Evolutionary conservation across 2,329 filamentous ascomycete genomes (phyloP), one percentile per base, ranked within the genome.

Genomic region (Alternaria sp.): DNA sequence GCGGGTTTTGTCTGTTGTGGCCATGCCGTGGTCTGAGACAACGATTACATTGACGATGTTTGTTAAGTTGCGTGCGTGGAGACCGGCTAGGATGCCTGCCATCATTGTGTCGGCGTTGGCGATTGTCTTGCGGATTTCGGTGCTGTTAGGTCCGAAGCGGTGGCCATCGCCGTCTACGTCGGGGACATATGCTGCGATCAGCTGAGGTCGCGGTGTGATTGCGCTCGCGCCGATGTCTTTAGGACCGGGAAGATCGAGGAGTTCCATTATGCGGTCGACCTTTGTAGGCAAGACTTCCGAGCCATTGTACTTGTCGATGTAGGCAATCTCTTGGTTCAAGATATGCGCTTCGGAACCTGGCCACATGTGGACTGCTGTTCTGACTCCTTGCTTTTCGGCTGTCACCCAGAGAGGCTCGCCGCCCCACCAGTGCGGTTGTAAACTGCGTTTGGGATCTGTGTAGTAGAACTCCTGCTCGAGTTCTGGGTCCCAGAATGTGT

Each of bases 1-100:
- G 11, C 96, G 88, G 18, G 89, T 85, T 0, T 87, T 88, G 63
- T 94, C 92, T 0, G 96, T 98, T 0, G 94, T 97, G 1, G 96
- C 96, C 96, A 99, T 99, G 55, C 96, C 96, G 77, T 99, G 96
- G 77, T 99, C 96, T 0, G 94, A 97, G 3, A 99, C 95, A n/a
- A 99, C 87, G 33, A 99, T 89, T 8, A 99, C 87, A 70, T 99
- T 99, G 75, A 98, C 93, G 64, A 99, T 92, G 20, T 90, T 78
- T 0, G 94, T 97, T 55, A 99, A 82, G 76, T 98, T 97, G 53
- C 96, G 89, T 50, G 87, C 82, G 65, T 94, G 88, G 0, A 99
- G 84, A 0, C 94, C 94, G 2, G 84, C 79, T 74, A 98, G 91
- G 2, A 99, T 82, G 21, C 87, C 79, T 26, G 89, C 91, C 25